Base-by-base conservation (phyloP, 139 green algal genomes). In the Marvania coccoides region DNA sequence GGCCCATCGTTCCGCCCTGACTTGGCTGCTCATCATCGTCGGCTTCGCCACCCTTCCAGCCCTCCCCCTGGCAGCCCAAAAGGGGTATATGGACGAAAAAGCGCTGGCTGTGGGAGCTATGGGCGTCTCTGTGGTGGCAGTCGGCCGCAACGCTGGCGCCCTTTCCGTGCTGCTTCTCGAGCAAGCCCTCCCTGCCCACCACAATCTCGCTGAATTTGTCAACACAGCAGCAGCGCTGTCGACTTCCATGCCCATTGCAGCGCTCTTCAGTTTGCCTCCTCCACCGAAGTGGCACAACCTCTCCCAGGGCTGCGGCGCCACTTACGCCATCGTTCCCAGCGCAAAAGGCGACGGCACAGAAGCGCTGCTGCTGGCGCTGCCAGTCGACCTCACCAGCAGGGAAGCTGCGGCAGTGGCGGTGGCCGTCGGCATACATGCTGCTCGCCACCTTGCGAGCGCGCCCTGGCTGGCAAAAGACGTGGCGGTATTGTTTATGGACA, bases 401-500 rank as follows among this genome's bases (percentile, higher is more conserved):
- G 19, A n/a, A 4, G 34, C 61, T 5, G 61, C 61, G 2, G 39
- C 53, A 13, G 26, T 63, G 31, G 61, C 40, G 4, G 69, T 37
- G 3, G 38, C 47, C 9, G 5, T 60, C 1, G 69, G 48, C 26
- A 8, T 55, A 9, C n/a, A 38, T 5, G 6, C 53, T 15, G 69
- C 47, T 0, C 29, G 3, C 4, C 69, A 76, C 48, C 38, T 76
- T 29, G 6, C 2, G 28, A 14, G n/a, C 29, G 30, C 5, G 2
- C n/a, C 15, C 31, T 78, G 71, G 71, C 56, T 78, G 37, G 71
- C 71, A 2, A 78, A 74, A 23, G 63, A 74, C 36, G 38, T 67
- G 4, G 47, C 42, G 8, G 14, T 78, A 36, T 24, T 59, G 38
- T 70, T 74, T 60, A 23, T 51, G 12, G 71, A 78, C 23, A 39